Conservation (phyloP, 495 filamentous ascomycete genomes). For the Xylaria flabelliformis region DNA sequence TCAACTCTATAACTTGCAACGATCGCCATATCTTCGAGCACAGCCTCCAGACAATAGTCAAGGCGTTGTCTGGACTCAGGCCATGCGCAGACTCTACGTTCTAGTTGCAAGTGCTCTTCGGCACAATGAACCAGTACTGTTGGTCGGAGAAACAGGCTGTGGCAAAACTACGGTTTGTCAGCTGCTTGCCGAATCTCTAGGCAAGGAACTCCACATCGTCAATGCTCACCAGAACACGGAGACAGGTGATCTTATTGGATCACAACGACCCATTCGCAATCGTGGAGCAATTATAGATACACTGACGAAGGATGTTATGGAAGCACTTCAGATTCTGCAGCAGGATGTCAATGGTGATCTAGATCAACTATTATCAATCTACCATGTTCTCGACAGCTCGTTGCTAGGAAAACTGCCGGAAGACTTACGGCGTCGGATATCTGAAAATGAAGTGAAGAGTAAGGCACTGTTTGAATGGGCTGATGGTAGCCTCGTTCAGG, state of each 20-base stretch:
- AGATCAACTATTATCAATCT: constrained; percentile 49
- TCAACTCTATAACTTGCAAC: constrained; percentile 67
- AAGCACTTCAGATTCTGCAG: constrained; percentile 48
- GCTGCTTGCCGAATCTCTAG: constrained; percentile 80
- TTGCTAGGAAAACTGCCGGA: constrained; percentile 49
- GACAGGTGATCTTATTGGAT: constrained; percentile 95
- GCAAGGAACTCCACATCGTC: constrained; percentile 79
- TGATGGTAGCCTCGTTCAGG: constrained; percentile 91
- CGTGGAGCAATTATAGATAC: constrained; percentile 70
- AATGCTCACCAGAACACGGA: constrained; percentile 98
- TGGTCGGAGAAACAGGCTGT: constrained; percentile 96
- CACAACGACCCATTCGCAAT: constrained; percentile 90
- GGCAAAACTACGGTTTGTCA: constrained; percentile 98
- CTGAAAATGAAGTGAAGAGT: constrained; percentile 62
- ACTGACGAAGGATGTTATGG: constrained; percentile 66
- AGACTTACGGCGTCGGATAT: constrained; percentile 62
- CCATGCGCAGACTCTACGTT: constrained; percentile 89
- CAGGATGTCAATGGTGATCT: constrained; percentile 35
- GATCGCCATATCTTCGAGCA: constrained; percentile 58
- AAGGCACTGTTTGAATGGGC: constrained; percentile 96
- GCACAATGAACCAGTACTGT: constrained; percentile 90
- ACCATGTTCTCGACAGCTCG: constrained; percentile 41
- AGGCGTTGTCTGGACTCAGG: constrained; percentile 89
- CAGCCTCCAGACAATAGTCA: constrained; percentile 49
- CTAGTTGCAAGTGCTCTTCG: constrained; percentile 82